These are phyloP conservation scores for Wakefieldia striispora DNA, from an alignment of 768 basidiomycete genomes.

Conservation along the genomic window DNA sequence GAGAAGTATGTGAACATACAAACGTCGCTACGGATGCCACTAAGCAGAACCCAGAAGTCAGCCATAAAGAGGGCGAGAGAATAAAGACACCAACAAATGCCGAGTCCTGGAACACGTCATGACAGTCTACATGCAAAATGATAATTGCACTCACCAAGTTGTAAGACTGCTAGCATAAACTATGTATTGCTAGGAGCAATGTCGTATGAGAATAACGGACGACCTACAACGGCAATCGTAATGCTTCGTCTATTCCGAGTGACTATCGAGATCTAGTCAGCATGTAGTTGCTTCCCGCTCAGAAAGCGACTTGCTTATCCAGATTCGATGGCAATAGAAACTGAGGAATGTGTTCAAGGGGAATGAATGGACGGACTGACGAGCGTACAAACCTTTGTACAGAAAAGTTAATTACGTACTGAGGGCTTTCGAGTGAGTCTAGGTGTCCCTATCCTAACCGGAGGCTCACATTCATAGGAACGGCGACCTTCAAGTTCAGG, in stretches of 20 bases:
- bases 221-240: background rate
- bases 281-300: background rate
- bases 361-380: background rate
- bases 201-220: background rate
- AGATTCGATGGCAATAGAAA: constrained; percentile 18
- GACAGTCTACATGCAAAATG: background rate
- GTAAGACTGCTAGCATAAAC: background rate
- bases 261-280: background rate
- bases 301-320: constrained; percentile 11
- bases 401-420: constrained; percentile 6
- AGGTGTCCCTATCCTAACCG: background rate
- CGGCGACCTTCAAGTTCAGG: background rate
- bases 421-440: background rate
- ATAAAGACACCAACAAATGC: constrained; percentile 4
- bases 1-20: background rate
- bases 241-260: background rate
- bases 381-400: constrained; percentile 11
- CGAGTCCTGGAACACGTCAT: constrained; percentile 3
- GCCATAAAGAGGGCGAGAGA: background rate
- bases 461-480: constrained; percentile 9
- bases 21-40: constrained; percentile 1
- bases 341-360: background rate
- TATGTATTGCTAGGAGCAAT: background rate
- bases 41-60: background rate
- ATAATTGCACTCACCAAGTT: constrained; percentile 5